Conservation (phyloP, 768 basidiomycete species). For the Gloeostereum incarnatum region DNA sequence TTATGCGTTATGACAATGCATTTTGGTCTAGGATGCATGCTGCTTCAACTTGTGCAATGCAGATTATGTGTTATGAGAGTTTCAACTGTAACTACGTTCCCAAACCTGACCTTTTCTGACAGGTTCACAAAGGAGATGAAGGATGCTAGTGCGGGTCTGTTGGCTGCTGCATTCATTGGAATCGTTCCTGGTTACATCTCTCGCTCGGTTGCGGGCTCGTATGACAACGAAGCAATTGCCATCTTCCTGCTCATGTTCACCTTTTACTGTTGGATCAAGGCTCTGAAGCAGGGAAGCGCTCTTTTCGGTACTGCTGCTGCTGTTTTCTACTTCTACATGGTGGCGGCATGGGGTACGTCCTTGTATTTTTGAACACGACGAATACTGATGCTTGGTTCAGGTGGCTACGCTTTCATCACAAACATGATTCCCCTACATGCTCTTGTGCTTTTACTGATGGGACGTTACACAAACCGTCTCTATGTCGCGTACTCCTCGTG, state of each 20-base stretch:
- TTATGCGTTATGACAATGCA: too few species aligned
- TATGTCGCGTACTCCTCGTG: slow-evolving; percentile 96
- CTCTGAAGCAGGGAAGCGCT: slow-evolving; percentile 88
- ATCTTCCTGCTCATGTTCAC: slow-evolving; percentile 99
- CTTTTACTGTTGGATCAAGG: slow-evolving; percentile 95
- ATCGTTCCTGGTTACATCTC: slow-evolving; percentile 99
- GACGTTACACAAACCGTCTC: slow-evolving; percentile 83
- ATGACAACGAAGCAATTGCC: slow-evolving; percentile 99
- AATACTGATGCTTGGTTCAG: slow-evolving; percentile 25
- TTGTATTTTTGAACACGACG: neutral
- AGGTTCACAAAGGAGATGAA: slow-evolving; percentile 98
- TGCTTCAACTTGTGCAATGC: too few species aligned
- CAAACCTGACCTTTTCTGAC: slow-evolving; percentile 1
- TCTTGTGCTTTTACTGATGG: slow-evolving; percentile 93
- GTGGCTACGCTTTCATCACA: slow-evolving; percentile 98
- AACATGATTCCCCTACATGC: slow-evolving; percentile 99
- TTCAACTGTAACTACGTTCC: too few species aligned
- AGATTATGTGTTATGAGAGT: too few species aligned
- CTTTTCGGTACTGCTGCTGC: slow-evolving; percentile 87
- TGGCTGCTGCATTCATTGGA: slow-evolving; percentile 96
- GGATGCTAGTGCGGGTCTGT: slow-evolving; percentile 88
- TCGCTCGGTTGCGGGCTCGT: slow-evolving; percentile 96
- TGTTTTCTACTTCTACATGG: slow-evolving; percentile 99
- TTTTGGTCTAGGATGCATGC: too few species aligned
- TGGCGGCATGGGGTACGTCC: slow-evolving; percentile 93